Conservation (phyloP, 345 rosid species). For the Eucalyptus albens region DNA sequence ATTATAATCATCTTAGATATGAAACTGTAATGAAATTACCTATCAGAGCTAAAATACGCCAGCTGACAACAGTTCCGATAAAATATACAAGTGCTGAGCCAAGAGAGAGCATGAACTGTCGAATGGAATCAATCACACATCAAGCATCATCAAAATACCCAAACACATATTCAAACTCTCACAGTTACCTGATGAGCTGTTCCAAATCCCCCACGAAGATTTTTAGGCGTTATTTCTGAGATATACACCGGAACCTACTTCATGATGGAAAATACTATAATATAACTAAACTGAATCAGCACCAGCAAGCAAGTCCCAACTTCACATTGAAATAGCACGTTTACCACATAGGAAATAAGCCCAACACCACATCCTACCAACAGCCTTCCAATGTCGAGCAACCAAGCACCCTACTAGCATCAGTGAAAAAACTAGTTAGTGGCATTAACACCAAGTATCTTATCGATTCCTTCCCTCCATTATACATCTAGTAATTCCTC, state of each 20-base stretch:
- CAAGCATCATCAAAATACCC: neutral
- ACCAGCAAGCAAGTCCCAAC: neutral
- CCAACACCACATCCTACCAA: conserved; percentile 65
- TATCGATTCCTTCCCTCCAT: neutral
- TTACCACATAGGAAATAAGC: conserved; percentile 69
- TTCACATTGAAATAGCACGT: neutral
- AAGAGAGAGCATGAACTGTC: conserved; percentile 64
- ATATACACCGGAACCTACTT: conserved; percentile 67
- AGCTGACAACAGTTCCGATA: conserved; percentile 48
- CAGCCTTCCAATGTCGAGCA: conserved; percentile 64
- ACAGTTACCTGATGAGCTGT: conserved; percentile 43
- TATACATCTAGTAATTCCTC: neutral
- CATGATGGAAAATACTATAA: neutral
- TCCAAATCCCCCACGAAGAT: conserved; percentile 61
- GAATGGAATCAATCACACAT: neutral
- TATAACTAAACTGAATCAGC: neutral
- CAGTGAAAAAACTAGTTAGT: neutral
- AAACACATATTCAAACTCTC: neutral
- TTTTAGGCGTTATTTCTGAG: conserved; percentile 78
- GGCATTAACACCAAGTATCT: neutral
- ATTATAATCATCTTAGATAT: neutral
- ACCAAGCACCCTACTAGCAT: conserved; percentile 35
- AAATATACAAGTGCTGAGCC: conserved; percentile 51
- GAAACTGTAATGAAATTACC: conserved; percentile 23
- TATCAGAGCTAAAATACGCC: conserved; percentile 59